Base-by-base conservation (phyloP, 2,329 filamentous ascomycete species). In the Botrytis squamosa region DNA sequence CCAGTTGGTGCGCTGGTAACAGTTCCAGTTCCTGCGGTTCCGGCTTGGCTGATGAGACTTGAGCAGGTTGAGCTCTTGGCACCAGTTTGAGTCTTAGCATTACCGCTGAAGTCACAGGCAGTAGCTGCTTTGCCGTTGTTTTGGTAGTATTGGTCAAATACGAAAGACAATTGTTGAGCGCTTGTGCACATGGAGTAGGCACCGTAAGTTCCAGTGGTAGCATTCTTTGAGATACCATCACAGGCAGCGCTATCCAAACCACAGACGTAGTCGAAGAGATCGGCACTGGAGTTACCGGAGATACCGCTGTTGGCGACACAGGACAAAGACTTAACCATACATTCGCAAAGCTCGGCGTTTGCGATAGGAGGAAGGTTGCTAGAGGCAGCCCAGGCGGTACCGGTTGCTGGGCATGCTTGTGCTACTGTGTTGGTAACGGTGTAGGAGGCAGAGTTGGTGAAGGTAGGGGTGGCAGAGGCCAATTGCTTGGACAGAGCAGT, bases 291-390 rank as follows among this genome's bases (percentile, higher is more conserved):
- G 71, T 90, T 85, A 68, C 85, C 82, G 76, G 87, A 84, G 38
- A 94, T 84, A 78, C 83, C 83, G 65, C 86, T 83, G 64, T 88
- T 85, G 75, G 94, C 89, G 42, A 88, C 87, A 84, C 96, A 99
- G 74, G 85, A 84, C 73, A 97, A 85, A 63, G 89, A 90, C 76
- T 88, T 85, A 82, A 89, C 88, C 93, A 97, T 97, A 89, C 96
- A 99, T 74, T 86, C 83, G 88, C 96, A 99, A 65, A 97, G 90
- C 63, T 89, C 81, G 64, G 88, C 81, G 84, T 98, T 93, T 76
- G 95, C 94, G 18, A 88, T 89, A 16, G 95, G 95, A 42, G 96
- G 96, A 49, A 99, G 93, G 74, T 84, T 85, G 62, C 87, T 85
- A 75, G 88, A 86, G 71, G 93, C 92, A 77, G 87, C 85, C 95